Conservation (phyloP, 495 filamentous ascomycete species). For the Trichoderma reesei region DNA sequence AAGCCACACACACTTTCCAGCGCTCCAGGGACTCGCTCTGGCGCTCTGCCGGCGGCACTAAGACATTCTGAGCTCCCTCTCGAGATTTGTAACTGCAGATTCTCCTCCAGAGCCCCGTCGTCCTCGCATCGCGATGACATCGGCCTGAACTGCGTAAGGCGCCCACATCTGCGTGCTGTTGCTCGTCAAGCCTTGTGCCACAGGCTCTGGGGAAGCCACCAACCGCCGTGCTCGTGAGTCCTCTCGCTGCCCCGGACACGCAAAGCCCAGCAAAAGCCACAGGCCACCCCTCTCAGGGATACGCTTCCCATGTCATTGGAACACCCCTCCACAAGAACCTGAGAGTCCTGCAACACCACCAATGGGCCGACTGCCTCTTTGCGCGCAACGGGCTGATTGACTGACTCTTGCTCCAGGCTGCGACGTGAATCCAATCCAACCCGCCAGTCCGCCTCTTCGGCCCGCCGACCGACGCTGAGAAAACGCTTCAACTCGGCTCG, state of each 20-base stretch:
- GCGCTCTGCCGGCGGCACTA: background rate
- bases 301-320: background rate
- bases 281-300: slow-evolving; percentile 4
- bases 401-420: background rate
- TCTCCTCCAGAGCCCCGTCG: slow-evolving; percentile 4
- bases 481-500: background rate
- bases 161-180: background rate
- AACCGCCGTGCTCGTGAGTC: background rate
- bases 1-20: background rate
- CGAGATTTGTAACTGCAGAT: slow-evolving; percentile 6
- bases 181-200: background rate
- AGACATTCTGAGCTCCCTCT: slow-evolving; percentile 5
- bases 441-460: background rate
- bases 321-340: slow-evolving; percentile 3
- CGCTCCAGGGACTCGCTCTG: background rate
- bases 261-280: background rate
- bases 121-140: background rate
- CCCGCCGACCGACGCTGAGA: background rate
- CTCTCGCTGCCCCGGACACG: background rate
- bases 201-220: slow-evolving; percentile 1
- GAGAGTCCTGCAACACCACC: background rate
- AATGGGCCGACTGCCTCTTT: background rate
- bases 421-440: background rate
- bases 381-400: background rate
- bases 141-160: slow-evolving; percentile 6